Conservation (phyloP, 345 rosid species). For the Hypericum perforatum region DNA sequence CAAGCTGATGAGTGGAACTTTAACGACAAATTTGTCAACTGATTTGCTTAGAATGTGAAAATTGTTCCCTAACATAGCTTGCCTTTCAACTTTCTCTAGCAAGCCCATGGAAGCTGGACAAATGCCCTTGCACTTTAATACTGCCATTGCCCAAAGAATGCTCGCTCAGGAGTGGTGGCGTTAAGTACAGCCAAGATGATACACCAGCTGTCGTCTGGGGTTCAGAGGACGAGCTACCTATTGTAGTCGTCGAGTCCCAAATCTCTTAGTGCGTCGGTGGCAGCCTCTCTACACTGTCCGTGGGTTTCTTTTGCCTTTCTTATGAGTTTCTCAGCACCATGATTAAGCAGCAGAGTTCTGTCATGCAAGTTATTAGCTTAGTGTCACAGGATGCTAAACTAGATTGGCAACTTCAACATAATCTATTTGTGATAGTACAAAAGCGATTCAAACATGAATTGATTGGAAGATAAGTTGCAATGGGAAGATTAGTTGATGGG, state of each 20-base stretch:
- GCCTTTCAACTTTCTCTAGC: too few relatives aligned
- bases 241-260: conserved; percentile 77
- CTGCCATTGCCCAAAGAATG: too few relatives aligned
- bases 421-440: neutral
- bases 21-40: too few relatives aligned
- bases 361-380: conserved; percentile 2
- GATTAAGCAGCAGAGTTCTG: conserved; percentile 60
- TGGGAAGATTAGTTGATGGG: neutral
- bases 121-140: too few relatives aligned
- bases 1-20: too few relatives aligned
- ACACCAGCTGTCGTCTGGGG: too few relatives aligned
- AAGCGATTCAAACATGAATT: neutral
- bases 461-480: neutral
- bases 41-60: too few relatives aligned
- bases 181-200: too few relatives aligned
- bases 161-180: too few relatives aligned
- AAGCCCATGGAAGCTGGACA: too few relatives aligned
- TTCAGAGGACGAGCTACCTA: conserved; percentile 17
- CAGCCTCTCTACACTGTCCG: conserved; percentile 58
- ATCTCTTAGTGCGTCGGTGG: conserved; percentile 87
- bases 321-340: conserved; percentile 60
- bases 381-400: neutral
- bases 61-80: too few relatives aligned
- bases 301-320: conserved; percentile 71
- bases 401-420: neutral